phyloP scores from a whole-genome alignment of 2,329 filamentous ascomycete species.

The Xylariomycetidae sp. region DNA sequence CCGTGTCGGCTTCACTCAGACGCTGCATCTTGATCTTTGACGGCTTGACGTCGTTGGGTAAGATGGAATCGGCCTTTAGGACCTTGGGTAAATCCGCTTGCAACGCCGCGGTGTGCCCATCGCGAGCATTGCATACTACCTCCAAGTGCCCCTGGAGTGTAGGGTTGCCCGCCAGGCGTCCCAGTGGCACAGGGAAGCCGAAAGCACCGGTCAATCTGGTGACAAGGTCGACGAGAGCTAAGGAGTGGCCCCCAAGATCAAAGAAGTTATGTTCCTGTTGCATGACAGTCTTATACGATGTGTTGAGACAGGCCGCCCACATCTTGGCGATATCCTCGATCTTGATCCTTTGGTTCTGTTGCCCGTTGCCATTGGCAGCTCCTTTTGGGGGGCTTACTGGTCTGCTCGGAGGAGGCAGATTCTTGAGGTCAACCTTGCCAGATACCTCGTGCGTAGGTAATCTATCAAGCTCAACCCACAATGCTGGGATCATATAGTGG shows the following conservation, averaged over 20 bases:
- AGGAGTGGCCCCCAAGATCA: conserved; percentile 73
- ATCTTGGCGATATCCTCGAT: conserved; percentile 64
- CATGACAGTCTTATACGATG: conserved; percentile 58
- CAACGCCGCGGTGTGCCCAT: conserved; percentile 69
- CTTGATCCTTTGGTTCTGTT: conserved; percentile 59
- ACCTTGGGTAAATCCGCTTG: conserved; percentile 71
- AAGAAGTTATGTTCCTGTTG: conserved; percentile 70
- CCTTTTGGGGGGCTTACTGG: conserved; percentile 39
- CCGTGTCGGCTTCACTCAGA: conserved; percentile 61
- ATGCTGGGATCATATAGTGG: conserved; percentile 76
- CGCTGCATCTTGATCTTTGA: conserved; percentile 48
- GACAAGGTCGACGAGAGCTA: conserved; percentile 74
- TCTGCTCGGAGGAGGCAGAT: conserved; percentile 60
- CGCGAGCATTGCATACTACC: conserved; percentile 64
- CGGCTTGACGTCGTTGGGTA: conserved; percentile 66
- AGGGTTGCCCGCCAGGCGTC: conserved; percentile 64
- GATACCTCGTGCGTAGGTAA: conserved; percentile 75
- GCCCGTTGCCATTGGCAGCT: conserved; percentile 31
- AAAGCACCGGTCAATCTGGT: conserved; percentile 64
- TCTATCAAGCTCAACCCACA: conserved; percentile 70
- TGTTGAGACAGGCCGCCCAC: conserved; percentile 67
- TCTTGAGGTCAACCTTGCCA: conserved; percentile 71
- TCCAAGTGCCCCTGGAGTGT: conserved; percentile 70
- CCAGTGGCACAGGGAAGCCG: conserved; percentile 68
- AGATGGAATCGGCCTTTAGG: conserved; percentile 59